Percentiles rank a stretch among this genome's conserved stretches.
phyloP scores from a whole-genome alignment of 345 rosid genomes.

The Xanthoceras sorbifolium region DNA sequence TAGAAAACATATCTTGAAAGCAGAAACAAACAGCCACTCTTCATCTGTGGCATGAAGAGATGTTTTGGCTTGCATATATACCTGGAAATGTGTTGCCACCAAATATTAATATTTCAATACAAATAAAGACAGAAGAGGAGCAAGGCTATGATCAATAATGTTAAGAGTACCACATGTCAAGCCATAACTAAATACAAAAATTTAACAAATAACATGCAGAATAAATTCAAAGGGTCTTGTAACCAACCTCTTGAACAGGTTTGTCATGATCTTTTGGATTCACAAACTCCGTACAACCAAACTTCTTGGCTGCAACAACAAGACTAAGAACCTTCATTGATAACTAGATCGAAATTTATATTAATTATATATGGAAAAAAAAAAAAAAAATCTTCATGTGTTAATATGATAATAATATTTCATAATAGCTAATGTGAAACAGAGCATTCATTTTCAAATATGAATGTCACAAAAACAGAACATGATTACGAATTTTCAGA shows the following conservation, averaged over 20 bases:
- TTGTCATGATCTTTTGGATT: constrained; percentile 67
- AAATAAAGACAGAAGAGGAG: too few species aligned
- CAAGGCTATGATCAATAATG: too few species aligned
- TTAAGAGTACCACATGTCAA: too few species aligned
- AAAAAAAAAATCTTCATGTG: not conserved
- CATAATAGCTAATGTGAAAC: not conserved
- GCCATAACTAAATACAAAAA: too few species aligned
- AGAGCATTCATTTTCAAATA: not conserved
- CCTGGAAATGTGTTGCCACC: not conserved
- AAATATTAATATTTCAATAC: too few species aligned
- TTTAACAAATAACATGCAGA: not conserved
- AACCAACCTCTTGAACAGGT: constrained; percentile 68
- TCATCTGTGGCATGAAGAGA: not conserved
- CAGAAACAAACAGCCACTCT: not conserved
- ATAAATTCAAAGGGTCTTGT: not conserved
- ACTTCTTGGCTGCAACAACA: constrained; percentile 56
- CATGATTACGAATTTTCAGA: too few species aligned
- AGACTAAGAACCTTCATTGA: not conserved
- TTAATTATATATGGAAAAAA: not conserved
- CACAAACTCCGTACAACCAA: constrained; percentile 67
- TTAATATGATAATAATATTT: not conserved
- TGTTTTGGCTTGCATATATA: not conserved
- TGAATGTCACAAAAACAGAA: not conserved
- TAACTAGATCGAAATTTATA: not conserved
- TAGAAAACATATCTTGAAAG: too few species aligned